Evolutionary conservation across 257 asterid species (phyloP).

Genomic region (Capsicum chinense): DNA sequence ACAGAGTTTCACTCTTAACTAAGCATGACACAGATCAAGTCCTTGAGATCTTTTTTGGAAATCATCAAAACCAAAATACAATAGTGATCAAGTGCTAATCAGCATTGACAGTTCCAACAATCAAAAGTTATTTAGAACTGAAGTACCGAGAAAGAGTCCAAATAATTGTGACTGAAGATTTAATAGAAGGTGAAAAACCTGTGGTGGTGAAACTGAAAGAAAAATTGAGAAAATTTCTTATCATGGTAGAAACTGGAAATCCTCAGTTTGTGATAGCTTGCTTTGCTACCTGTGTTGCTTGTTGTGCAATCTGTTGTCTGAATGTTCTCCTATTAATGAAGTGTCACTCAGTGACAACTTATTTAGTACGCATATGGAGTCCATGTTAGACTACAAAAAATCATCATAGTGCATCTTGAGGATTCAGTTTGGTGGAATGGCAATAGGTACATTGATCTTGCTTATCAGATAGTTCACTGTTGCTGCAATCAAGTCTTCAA

Average conservation of each 20-base stretch:
- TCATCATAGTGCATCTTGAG: conserved; percentile 26
- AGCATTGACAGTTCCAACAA: conserved; percentile 34
- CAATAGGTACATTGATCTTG: neutral
- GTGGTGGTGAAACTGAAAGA: neutral
- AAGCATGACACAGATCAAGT: too few relatives aligned
- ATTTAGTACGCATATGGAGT: neutral
- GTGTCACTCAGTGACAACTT: neutral
- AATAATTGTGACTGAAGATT: neutral
- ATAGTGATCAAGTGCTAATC: conserved; percentile 49
- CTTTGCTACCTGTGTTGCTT: conserved; percentile 26
- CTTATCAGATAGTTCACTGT: conserved; percentile 28
- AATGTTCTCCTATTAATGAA: neutral
- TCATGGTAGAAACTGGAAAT: conserved; percentile 34
- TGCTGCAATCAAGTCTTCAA: neutral
- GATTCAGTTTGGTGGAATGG: conserved; percentile 28
- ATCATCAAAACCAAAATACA: too few relatives aligned
- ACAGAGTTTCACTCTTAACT: too few relatives aligned
- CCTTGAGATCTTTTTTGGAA: too few relatives aligned
- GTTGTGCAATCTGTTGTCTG: conserved; percentile 18
- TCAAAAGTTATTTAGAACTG: conserved; percentile 20
- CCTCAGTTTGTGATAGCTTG: conserved; percentile 33
- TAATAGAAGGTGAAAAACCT: neutral
- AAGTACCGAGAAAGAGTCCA: neutral
- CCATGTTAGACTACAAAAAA: neutral
- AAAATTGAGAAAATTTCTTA: neutral